Conservation (phyloP, 192 early-diverging fungal genomes). For the Glomus cerebriforme region DNA sequence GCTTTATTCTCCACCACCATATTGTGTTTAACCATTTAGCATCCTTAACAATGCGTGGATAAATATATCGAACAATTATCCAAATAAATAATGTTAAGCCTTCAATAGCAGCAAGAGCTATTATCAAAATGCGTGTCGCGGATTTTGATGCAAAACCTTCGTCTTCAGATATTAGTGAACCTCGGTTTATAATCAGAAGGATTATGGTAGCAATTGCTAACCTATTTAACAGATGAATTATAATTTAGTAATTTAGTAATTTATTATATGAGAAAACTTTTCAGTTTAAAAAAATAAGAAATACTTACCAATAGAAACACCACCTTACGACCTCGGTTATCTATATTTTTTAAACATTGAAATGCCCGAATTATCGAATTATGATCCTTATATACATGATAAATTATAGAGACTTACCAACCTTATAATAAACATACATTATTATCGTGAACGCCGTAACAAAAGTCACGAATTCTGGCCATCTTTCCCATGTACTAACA, state of each 20-base stretch:
- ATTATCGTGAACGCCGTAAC: not conserved
- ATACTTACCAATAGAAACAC: slow-evolving; percentile 46
- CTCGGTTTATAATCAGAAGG: slow-evolving; percentile 37
- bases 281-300: not conserved
- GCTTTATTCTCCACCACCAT: slow-evolving; percentile 42
- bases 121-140: slow-evolving; percentile 35
- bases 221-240: slow-evolving; percentile 24
- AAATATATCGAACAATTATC: slow-evolving; percentile 33
- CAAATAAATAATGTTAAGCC: slow-evolving; percentile 33
- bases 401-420: not conserved
- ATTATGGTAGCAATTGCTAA: slow-evolving; percentile 42
- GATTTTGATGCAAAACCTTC: not conserved
- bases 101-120: slow-evolving; percentile 36
- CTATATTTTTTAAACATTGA: not conserved
- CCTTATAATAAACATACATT: slow-evolving; percentile 28
- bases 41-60: slow-evolving; percentile 39
- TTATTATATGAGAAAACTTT: not conserved
- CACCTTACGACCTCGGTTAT: slow-evolving; percentile 37
- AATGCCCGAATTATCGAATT: too few species aligned
- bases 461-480: slow-evolving; percentile 17
- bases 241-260: not conserved
- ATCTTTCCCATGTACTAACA: slow-evolving; percentile 1
- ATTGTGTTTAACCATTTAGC: slow-evolving; percentile 39
- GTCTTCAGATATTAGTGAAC: slow-evolving; percentile 31
- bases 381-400: not conserved